A percentile compares a stretch with the other conserved stretches of the same genome.
Evolutionary conservation across 176 grass and related monocot species (phyloP).

Genomic region (Oryza coarctata): DNA sequence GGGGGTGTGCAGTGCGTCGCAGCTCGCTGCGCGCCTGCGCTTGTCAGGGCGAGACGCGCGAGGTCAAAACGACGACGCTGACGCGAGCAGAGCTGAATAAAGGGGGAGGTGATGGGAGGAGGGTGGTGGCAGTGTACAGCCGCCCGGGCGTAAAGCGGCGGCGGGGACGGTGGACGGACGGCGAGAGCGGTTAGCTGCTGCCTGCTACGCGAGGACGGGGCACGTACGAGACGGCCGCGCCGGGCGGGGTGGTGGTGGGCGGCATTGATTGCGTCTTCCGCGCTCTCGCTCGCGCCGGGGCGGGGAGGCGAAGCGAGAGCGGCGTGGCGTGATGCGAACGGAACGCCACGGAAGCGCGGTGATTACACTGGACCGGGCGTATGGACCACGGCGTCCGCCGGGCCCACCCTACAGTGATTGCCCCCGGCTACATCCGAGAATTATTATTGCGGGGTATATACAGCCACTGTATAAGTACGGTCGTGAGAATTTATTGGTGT

Average conservation of each 20-base stretch:
- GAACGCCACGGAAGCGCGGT: background rate
- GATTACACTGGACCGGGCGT: background rate
- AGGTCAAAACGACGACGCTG: background rate
- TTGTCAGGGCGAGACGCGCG: background rate
- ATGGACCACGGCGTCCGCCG: background rate
- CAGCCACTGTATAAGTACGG: no score
- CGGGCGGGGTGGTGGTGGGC: background rate
- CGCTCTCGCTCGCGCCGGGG: background rate
- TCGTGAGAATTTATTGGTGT: no score
- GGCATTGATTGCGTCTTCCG: conserved; percentile 32
- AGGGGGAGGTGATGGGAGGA: background rate
- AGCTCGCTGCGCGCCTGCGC: background rate
- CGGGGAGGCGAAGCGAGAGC: background rate
- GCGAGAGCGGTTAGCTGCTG: background rate
- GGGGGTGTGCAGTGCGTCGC: no score
- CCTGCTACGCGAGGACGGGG: background rate
- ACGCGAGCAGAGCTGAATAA: background rate
- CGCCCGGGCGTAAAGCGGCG: background rate
- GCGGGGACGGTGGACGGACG: background rate
- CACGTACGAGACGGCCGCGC: conserved; percentile 6
- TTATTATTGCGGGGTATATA: background rate
- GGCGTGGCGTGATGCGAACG: background rate
- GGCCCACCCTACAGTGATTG: background rate
- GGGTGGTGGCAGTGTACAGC: background rate
- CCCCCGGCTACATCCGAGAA: background rate